Evolutionary conservation across 2,329 filamentous ascomycete genomes (phyloP), one percentile per base, ranked within the genome.

Genomic region (Aspergillus fumigatus): DNA sequence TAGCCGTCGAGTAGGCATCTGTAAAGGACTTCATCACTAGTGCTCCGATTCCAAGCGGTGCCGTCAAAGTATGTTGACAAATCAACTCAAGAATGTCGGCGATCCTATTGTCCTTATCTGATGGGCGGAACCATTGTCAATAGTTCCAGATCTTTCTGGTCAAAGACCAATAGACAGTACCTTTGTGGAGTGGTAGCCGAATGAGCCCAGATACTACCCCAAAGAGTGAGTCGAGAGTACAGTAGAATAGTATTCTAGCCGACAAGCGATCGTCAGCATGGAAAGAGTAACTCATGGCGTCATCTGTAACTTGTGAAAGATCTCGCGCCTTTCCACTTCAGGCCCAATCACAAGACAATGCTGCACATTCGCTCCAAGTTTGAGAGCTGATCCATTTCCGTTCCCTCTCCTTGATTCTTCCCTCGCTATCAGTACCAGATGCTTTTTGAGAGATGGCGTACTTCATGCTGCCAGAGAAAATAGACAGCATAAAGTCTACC

Each of bases 331-430:
- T 53, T 59, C 60, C 58, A 3, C 50, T 59, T 57, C 52, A 51
- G 43, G 58, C 48, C 57, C 61, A 58, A 64, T 64, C 62, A 64
- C 54, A 54, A 62, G 57, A 62, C 58, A 52, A 49, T 17, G 32
- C 14, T 38, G 56, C 56, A 53, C 56, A 59, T 60, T 38, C 14
- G 14, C 53, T 56, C 51, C 51, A 54, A 29, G 53, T 48, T 54
- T 51, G 32, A 38, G 32, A 38, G n/a, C 32, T 53, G 58, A 54
- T 60, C 51, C 51, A 53, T 43, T 14, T 38, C 32, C 7, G 14
- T 17, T 6, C 14, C 14, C 17, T 38, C 32, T 38, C 5, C 14
- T 35, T 17, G 14, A 17, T 5, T 38, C 5, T 38, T 38, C 32
- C 14, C 14, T 38, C 32, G 4, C 11, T 35, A 35, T 35, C 32